phyloP scores from a whole-genome alignment of 768 basidiomycete species.

The Asterophora lycoperdoides region DNA sequence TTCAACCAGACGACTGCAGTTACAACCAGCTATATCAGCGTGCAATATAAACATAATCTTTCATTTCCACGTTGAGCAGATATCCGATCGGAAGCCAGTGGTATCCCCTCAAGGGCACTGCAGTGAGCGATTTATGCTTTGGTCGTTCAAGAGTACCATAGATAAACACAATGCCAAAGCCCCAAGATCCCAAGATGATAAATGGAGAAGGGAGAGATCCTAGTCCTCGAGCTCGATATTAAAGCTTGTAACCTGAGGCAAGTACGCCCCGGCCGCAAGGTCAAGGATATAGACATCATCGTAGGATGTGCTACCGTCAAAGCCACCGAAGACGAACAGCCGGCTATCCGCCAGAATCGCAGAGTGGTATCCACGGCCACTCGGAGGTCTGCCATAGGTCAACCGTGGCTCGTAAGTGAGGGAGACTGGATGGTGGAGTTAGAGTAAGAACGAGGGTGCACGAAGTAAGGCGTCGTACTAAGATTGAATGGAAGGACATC shows the following conservation, averaged over 20 bases:
- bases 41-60: no score
- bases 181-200: not conserved
- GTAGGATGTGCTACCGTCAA: slow-evolving; percentile 77
- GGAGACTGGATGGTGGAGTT: slow-evolving; percentile 49
- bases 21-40: no score
- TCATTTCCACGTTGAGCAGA: no score
- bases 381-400: slow-evolving; percentile 64
- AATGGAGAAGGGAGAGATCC: not conserved
- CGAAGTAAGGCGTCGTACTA: slow-evolving; percentile 39
- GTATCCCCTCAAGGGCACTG: no score
- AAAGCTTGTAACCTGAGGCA: slow-evolving; percentile 85
- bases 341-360: slow-evolving; percentile 80
- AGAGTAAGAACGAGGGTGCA: not conserved
- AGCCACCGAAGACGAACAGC: slow-evolving; percentile 84
- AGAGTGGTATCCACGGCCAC: slow-evolving; percentile 80
- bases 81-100: no score
- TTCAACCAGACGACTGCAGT: no score
- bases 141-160: no score
- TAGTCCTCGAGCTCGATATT: slow-evolving; percentile 47
- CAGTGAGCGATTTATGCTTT: no score
- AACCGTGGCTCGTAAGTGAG: slow-evolving; percentile 77
- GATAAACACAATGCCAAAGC: no score
- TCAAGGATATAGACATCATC: slow-evolving; percentile 87
- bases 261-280: slow-evolving; percentile 80
- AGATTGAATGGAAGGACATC: slow-evolving; percentile 86